Evolutionary conservation across 257 asterid genomes (phyloP), one percentile per base, ranked within the genome.

Genomic region (Fraxinus pennsylvanica): DNA sequence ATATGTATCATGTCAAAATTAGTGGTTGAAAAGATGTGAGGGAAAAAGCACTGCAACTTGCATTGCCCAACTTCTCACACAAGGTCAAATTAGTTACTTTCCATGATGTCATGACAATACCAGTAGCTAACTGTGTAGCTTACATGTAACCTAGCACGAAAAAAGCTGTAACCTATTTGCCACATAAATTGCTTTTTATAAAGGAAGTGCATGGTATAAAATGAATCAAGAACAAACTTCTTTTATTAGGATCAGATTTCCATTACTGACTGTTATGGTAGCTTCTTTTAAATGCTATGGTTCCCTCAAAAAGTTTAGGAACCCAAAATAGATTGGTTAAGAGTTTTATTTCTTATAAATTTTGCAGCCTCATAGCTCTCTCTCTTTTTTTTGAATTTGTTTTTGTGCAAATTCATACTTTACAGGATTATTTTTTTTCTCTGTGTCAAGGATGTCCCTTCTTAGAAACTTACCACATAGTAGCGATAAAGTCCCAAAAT

Each of bases 381-480:
- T 15, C n/a, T 14, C 27, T 14, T 17, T 14, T 52, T 17, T 0
- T 19, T 52, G 12, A 19, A 14, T 52, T 52, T 52, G 21, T 15
- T 4, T 52, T 4, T 52, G 22, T 15, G 21, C 61, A 52, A 52
- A 4, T 52, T 35, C 12, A 33, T 39, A 59, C 71, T 17, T n/a
- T 17, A 32, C 9, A 66, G 57, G 21, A 19, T 59, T 25, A 67
- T 70, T 69, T 32, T 66, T 63, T 68, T 33, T 19, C 13, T 45
- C 21, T 3, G 43, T 52, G 54, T 52, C 36, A 52, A 29, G 74
- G 38, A 70, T 65, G 66, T 77, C 79, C 66, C 74, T 50, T 57
- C 74, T 67, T 80, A 75, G 39, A 25, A 77, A 74, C n/a, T 54
- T 66, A 66, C 73, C 72, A 68, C 19, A 29, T 72, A 66, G 67